phyloP scores from a whole-genome alignment of 1,284 basidiomycete species.

The Trichosporon sp. region DNA sequence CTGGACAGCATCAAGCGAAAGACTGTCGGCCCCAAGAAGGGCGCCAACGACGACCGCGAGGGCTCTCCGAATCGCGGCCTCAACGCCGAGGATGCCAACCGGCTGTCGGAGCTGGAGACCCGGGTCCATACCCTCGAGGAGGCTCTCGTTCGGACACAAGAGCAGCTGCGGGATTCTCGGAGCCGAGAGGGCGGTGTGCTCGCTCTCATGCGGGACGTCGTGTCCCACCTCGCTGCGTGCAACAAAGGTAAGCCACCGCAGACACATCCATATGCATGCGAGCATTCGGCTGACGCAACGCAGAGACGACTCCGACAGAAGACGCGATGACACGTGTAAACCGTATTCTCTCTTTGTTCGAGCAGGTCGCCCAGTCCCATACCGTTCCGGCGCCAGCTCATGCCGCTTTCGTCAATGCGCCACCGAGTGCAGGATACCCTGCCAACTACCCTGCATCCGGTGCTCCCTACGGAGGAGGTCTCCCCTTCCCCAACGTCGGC shows the following conservation, averaged over 20 bases:
- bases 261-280: neutral
- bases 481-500: constrained; percentile 10
- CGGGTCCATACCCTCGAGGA: constrained; percentile 36
- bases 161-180: constrained; percentile 28
- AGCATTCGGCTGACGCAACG: neutral
- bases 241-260: constrained; percentile 32
- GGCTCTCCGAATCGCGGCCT: constrained; percentile 32
- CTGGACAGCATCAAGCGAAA: constrained; percentile 94
- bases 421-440: neutral
- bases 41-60: constrained; percentile 22
- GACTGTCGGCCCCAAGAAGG: constrained; percentile 56
- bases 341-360: constrained; percentile 8
- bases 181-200: constrained; percentile 29
- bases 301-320: neutral
- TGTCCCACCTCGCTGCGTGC: constrained; percentile 28
- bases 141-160: constrained; percentile 27
- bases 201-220: constrained; percentile 33
- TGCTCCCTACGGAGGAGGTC: neutral
- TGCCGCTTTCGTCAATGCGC: neutral
- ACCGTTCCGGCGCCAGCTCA: neutral
- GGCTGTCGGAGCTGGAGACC: constrained; percentile 34
- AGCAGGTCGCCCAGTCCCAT: constrained; percentile 5
- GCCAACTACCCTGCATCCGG: neutral
- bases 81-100: constrained; percentile 26
- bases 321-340: constrained; percentile 6